These are phyloP conservation scores for Bruguiera sexangula DNA, from an alignment of 345 rosid species.

Conservation along the genomic window DNA sequence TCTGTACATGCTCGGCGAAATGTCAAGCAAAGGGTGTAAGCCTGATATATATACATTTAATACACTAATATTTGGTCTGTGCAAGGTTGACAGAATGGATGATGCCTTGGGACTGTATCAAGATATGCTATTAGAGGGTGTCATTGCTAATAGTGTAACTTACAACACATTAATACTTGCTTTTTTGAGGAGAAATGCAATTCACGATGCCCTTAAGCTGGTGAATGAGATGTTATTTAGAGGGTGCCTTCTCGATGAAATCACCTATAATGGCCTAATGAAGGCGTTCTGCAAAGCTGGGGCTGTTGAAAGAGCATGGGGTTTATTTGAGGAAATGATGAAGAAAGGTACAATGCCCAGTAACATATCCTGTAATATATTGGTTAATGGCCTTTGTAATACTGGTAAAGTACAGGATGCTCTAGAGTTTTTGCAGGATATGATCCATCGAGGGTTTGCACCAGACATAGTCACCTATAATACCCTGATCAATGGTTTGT, in stretches of 20 bases:
- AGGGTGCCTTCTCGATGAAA: slow-evolving; percentile 66
- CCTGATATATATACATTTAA: slow-evolving; percentile 80
- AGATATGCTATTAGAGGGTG: slow-evolving; percentile 78
- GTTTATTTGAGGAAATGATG: slow-evolving; percentile 78
- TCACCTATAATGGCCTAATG: slow-evolving; percentile 71
- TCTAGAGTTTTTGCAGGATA: slow-evolving; percentile 61
- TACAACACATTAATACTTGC: slow-evolving; percentile 68
- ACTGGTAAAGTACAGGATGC: slow-evolving; percentile 62
- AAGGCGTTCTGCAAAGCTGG: slow-evolving; percentile 64
- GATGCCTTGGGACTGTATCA: slow-evolving; percentile 54
- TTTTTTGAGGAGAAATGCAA: slow-evolving; percentile 51
- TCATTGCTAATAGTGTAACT: slow-evolving; percentile 72
- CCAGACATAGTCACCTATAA: slow-evolving; percentile 84
- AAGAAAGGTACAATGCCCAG: slow-evolving; percentile 51
- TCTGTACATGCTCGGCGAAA: slow-evolving; percentile 46
- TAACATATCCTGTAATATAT: slow-evolving; percentile 65
- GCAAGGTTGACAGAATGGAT: slow-evolving; percentile 52
- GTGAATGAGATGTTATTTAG: slow-evolving; percentile 74
- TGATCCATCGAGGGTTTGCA: slow-evolving; percentile 62
- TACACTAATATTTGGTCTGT: slow-evolving; percentile 64
- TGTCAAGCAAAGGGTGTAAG: slow-evolving; percentile 72
- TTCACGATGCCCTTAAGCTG: slow-evolving; percentile 70
- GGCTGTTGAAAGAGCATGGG: slow-evolving; percentile 58
- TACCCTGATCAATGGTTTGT: slow-evolving; percentile 73
- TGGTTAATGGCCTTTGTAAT: slow-evolving; percentile 65